Conservation (phyloP, 768 basidiomycete species). For the Megacollybia marginata region DNA sequence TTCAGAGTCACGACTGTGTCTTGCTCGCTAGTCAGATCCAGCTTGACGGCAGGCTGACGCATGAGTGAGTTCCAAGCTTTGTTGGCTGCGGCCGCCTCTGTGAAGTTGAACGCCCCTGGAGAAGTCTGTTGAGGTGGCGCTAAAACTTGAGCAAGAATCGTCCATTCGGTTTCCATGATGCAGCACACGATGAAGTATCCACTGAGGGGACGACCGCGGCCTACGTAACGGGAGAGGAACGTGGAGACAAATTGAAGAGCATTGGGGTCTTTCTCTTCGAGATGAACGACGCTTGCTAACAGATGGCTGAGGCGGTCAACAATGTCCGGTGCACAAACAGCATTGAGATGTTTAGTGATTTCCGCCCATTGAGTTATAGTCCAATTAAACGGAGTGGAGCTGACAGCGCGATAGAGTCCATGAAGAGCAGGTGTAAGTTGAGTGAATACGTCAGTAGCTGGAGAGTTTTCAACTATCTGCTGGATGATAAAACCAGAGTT, state of each 20-base stretch:
- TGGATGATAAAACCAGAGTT: background rate
- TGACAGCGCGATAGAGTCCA: slow-evolving; percentile 81
- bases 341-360: slow-evolving; percentile 44
- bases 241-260: slow-evolving; percentile 54
- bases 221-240: slow-evolving; percentile 69
- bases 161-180: slow-evolving; percentile 80
- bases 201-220: slow-evolving; percentile 69
- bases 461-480: background rate
- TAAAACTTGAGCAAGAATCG: slow-evolving; percentile 68
- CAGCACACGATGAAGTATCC: slow-evolving; percentile 90
- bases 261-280: slow-evolving; percentile 42
- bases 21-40: slow-evolving; percentile 28
- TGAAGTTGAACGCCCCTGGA: slow-evolving; percentile 18
- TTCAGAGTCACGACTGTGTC: slow-evolving; percentile 33
- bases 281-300: slow-evolving; percentile 50
- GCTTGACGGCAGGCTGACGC: slow-evolving; percentile 38
- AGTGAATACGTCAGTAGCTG: slow-evolving; percentile 67
- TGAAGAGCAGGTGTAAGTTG: slow-evolving; percentile 78
- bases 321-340: slow-evolving; percentile 55
- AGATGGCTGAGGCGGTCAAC: slow-evolving; percentile 64
- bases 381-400: slow-evolving; percentile 74
- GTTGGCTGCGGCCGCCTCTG: slow-evolving; percentile 79
- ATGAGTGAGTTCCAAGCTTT: slow-evolving; percentile 71
- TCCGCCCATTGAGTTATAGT: slow-evolving; percentile 54
- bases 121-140: slow-evolving; percentile 24